A percentile compares a stretch with the other conserved stretches of the same genome.
phyloP scores from a whole-genome alignment of 2,329 filamentous ascomycete species.

The Colletotrichum siamense region DNA sequence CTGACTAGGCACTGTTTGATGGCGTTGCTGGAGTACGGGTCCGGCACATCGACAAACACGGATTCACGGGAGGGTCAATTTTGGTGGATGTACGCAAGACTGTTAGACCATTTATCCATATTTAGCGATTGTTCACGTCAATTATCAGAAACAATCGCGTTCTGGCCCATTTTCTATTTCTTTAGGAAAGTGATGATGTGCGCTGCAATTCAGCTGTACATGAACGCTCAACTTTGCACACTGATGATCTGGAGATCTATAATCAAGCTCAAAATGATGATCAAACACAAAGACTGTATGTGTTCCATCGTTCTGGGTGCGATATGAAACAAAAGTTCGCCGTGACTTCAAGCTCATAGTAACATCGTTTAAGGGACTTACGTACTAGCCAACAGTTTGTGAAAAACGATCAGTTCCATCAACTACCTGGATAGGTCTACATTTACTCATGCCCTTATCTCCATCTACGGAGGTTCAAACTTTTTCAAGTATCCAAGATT shows the following conservation, averaged over 20 bases:
- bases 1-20: not conserved
- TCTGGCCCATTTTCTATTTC: not conserved
- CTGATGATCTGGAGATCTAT: not conserved
- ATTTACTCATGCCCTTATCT: no score
- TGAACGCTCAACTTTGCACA: fast-evolving
- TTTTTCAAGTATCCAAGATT: fast-evolving
- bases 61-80: not conserved
- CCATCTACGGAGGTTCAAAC: not conserved
- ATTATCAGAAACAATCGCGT: not conserved
- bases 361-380: not conserved
- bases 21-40: not conserved
- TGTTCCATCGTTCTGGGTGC: not conserved
- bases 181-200: not conserved
- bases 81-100: not conserved
- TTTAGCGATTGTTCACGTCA: not conserved
- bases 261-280: not conserved
- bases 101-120: not conserved
- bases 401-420: fast-evolving
- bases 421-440: not conserved
- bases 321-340: not conserved
- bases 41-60: not conserved
- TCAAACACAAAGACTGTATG: fast-evolving
- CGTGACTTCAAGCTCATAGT: not conserved
- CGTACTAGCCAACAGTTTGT: fast-evolving
- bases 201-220: not conserved